Conservation (phyloP, 768 basidiomycete species). For the Kondoa subrosea region DNA sequence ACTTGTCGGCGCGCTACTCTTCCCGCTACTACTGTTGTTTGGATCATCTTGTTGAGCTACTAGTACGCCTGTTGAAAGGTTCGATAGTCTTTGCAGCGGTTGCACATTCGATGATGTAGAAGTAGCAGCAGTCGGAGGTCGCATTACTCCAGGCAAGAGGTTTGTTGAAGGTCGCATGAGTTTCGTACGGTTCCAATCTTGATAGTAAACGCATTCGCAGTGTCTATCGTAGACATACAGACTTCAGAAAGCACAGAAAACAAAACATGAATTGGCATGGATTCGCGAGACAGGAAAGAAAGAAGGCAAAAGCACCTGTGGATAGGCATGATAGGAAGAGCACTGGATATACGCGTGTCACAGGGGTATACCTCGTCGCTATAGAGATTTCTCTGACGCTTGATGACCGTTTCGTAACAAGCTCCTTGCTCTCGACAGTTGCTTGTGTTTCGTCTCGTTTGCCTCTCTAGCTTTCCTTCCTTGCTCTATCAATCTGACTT, state of each 20-base stretch:
- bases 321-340: neutral
- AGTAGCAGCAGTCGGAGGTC: constrained; percentile 40
- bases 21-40: neutral
- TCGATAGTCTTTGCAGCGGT: constrained; percentile 4
- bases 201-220: constrained; percentile 83
- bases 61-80: neutral
- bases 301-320: neutral
- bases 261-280: neutral
- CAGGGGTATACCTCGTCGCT: neutral
- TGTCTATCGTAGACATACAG: constrained; percentile 91
- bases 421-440: too few species aligned
- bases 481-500: too few species aligned
- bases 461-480: too few species aligned
- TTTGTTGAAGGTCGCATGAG: constrained; percentile 54
- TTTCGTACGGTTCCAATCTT: constrained; percentile 76
- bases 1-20: constrained; percentile 22
- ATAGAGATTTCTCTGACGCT: neutral
- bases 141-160: constrained; percentile 63
- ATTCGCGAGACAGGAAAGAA: neutral
- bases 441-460: too few species aligned
- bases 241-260: constrained; percentile 19
- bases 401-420: too few species aligned
- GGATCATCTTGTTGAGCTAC: neutral
- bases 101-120: neutral
- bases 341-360: neutral